Percentiles rank a stretch among this genome's conserved stretches.
phyloP scores from a whole-genome alignment of 495 filamentous ascomycete genomes.

The Parmelia sp. region DNA sequence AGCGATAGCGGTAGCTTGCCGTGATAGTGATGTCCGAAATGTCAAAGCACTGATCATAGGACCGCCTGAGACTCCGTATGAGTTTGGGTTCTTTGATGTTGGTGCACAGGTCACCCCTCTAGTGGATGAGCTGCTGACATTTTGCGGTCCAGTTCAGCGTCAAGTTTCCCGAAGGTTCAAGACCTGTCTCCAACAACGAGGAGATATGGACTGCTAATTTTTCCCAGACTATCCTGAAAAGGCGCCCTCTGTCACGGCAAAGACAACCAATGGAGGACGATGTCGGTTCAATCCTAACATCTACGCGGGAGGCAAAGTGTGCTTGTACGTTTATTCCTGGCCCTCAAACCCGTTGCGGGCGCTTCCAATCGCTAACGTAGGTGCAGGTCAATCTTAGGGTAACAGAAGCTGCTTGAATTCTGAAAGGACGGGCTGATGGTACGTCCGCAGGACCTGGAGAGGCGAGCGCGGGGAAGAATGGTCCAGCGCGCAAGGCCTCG shows the following conservation, averaged over 20 bases:
- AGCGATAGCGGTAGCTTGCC: conserved; percentile 81
- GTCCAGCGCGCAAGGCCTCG: conserved; percentile 91
- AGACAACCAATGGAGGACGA: conserved; percentile 80
- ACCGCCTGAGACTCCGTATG: conserved; percentile 90
- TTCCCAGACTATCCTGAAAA: conserved; percentile 76
- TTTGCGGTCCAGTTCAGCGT: conserved; percentile 32
- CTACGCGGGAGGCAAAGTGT: conserved; percentile 85
- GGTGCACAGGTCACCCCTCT: conserved; percentile 1
- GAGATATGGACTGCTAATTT: conserved; percentile 19
- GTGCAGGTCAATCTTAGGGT: conserved; percentile 84
- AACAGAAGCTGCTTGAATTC: conserved; percentile 25
- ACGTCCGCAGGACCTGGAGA: conserved; percentile 73
- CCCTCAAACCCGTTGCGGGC: not conserved
- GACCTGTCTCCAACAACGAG: conserved; percentile 1
- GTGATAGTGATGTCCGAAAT: conserved; percentile 80
- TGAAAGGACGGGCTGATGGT: conserved; percentile 26
- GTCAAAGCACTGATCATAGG: conserved; percentile 86
- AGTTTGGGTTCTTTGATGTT: conserved; percentile 95
- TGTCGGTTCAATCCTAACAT: conserved; percentile 97
- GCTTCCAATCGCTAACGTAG: not conserved
- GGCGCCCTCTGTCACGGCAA: conserved; percentile 64
- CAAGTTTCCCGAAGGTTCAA: conserved; percentile 33
- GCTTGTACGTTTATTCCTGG: conserved; percentile 54
- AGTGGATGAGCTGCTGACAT: conserved; percentile 3
- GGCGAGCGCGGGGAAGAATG: conserved; percentile 86